A percentile compares a stretch with the other conserved stretches of the same genome.
These are phyloP conservation scores for Paraphaeosphaeria sporulosa DNA, from an alignment of 2,329 filamentous ascomycete species.

Conservation along the genomic window DNA sequence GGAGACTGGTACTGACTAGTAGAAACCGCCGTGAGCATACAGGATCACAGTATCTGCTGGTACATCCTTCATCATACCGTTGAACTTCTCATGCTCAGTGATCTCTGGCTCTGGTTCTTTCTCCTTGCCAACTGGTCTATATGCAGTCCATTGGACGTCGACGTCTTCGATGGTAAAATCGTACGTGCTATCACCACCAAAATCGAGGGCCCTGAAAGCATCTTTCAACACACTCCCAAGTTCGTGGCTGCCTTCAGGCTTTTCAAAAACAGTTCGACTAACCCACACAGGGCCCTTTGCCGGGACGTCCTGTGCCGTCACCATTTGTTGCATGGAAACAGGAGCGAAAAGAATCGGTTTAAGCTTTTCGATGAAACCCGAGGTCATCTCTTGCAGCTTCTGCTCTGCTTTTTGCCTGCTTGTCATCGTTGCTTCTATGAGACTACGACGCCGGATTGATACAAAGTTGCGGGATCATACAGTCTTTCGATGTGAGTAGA, in stretches of 20 bases:
- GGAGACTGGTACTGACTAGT: slow-evolving; percentile 51
- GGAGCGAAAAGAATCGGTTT: slow-evolving; percentile 9
- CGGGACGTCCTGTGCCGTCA: not conserved
- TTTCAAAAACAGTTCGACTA: slow-evolving; percentile 55
- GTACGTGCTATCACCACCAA: not conserved
- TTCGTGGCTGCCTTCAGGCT: slow-evolving; percentile 7
- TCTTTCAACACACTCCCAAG: slow-evolving; percentile 2
- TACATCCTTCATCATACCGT: slow-evolving; percentile 70
- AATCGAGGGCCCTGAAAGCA: not conserved
- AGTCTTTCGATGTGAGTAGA: not conserved
- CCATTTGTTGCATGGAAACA: slow-evolving; percentile 9
- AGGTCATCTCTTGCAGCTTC: slow-evolving; percentile 2
- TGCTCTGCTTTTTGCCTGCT: slow-evolving; percentile 4
- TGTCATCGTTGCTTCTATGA: not conserved
- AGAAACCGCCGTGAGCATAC: slow-evolving; percentile 76
- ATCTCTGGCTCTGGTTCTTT: slow-evolving; percentile 61
- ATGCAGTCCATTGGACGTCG: slow-evolving; percentile 76
- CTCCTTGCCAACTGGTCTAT: slow-evolving; percentile 61
- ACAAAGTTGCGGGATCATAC: not conserved
- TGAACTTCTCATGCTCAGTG: slow-evolving; percentile 68
- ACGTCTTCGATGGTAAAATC: slow-evolving; percentile 56
- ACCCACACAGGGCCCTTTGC: slow-evolving; percentile 79
- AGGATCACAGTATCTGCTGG: slow-evolving; percentile 66
- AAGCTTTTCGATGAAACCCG: slow-evolving; percentile 8
- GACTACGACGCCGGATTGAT: not conserved